phyloP scores from a whole-genome alignment of 345 rosid species.

The Salix koriyanagi region DNA sequence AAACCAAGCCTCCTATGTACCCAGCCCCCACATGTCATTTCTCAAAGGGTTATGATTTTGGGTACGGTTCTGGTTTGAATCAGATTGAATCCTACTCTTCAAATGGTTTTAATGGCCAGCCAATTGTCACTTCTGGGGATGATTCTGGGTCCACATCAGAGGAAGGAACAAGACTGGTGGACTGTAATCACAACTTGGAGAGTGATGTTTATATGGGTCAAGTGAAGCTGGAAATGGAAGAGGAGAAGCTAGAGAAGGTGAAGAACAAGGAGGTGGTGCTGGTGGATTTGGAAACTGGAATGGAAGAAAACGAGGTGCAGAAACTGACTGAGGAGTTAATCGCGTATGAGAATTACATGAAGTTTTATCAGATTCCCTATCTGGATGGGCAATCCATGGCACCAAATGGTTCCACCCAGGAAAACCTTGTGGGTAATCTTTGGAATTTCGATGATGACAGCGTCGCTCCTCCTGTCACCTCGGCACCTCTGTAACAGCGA shows the following conservation, averaged over 20 bases:
- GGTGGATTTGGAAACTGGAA: slow-evolving; percentile 11
- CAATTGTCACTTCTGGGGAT: slow-evolving; percentile 24
- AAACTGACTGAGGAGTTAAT: slow-evolving; percentile 65
- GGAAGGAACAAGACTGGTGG: neutral
- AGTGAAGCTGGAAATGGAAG: slow-evolving; percentile 6
- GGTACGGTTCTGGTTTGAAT: slow-evolving; percentile 37
- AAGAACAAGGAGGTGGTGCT: slow-evolving; percentile 15
- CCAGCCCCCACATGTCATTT: neutral
- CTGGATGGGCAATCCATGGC: slow-evolving; percentile 55
- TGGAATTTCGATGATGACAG: slow-evolving; percentile 55
- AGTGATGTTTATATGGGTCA: neutral
- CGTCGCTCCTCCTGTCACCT: slow-evolving; percentile 9
- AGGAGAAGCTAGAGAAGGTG: slow-evolving; percentile 13
- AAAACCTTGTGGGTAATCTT: slow-evolving; percentile 49
- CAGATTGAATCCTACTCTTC: slow-evolving; percentile 16
- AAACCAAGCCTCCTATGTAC: neutral
- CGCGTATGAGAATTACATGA: slow-evolving; percentile 73
- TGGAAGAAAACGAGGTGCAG: slow-evolving; percentile 41
- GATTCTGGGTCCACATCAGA: slow-evolving; percentile 26
- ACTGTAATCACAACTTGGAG: neutral
- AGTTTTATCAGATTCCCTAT: slow-evolving; percentile 66
- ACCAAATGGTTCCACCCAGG: slow-evolving; percentile 30
- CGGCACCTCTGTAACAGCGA: slow-evolving; percentile 10
- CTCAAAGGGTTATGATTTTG: slow-evolving; percentile 9
- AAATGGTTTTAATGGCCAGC: slow-evolving; percentile 10